Evolutionary conservation across 202 grass and related monocot species (phyloP).

Genomic region (Dendrocalamus latiflorus): DNA sequence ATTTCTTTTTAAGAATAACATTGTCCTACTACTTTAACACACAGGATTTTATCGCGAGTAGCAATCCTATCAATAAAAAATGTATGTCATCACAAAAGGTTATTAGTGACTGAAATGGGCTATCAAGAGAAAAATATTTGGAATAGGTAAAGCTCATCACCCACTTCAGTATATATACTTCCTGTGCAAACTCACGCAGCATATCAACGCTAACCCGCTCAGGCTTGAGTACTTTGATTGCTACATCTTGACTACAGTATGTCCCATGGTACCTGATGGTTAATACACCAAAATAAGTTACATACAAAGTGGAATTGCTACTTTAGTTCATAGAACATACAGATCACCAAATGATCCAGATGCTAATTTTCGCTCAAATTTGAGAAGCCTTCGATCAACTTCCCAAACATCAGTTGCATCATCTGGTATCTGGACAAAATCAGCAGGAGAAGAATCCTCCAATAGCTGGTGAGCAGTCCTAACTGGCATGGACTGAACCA

Average conservation of each 20-base stretch:
- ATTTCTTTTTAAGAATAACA: neutral
- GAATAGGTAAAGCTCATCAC: slow-evolving; percentile 33
- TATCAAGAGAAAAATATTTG: neutral
- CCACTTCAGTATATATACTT: slow-evolving; percentile 97
- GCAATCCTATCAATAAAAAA: neutral
- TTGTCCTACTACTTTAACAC: neutral
- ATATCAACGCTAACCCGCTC: slow-evolving; percentile 73
- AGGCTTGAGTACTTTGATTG: slow-evolving; percentile 92
- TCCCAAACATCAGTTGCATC: no score
- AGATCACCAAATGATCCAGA: slow-evolving; percentile 84
- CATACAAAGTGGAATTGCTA: slow-evolving; percentile 14
- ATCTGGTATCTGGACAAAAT: no score
- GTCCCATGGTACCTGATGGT: slow-evolving; percentile 67
- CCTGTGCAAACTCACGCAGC: slow-evolving; percentile 89
- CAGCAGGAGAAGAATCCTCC: no score
- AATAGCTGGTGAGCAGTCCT: no score
- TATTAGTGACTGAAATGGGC: neutral
- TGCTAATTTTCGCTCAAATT: slow-evolving; percentile 41
- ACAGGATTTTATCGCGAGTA: no score
- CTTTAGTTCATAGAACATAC: slow-evolving; percentile 53
- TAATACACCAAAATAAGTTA: slow-evolving; percentile 38
- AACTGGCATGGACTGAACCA: no score
- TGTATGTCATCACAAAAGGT: neutral
- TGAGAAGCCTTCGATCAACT: no score
- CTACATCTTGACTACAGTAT: slow-evolving; percentile 91